Evolutionary conservation across 2,329 filamentous ascomycete species (phyloP), one percentile per base, ranked within the genome.

Genomic region (Botrytis squamosa): DNA sequence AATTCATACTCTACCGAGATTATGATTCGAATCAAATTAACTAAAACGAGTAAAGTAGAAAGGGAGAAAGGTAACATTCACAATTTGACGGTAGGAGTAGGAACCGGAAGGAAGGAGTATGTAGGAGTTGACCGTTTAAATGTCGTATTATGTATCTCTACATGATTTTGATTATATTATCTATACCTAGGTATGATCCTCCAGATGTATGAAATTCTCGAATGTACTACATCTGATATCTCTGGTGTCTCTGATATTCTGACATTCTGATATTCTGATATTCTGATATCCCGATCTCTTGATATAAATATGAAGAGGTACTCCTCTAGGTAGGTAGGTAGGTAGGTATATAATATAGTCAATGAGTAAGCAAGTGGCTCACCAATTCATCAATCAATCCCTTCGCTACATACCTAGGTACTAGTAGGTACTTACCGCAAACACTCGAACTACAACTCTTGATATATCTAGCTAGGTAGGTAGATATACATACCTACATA

Each of bases 291-390:
- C 33, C 4, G 33, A 33, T 33, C 3, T 33, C 33, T 4, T 33
- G 33, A 33, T 33, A 29, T 22, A 46, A 5, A 22, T 22, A 8
- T 20, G 18, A 20, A 44, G 42, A 46, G 20, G 7, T 46, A 44
- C 18, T 44, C 7, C 42, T 44, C 42, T 29, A 29, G 29, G 29
- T 29, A 29, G 29, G 2, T 29, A 29, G 29, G 29, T 29, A 29
- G 29, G 29, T 29, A 29, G 29, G 10, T 49, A 52, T 2, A 52
- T 52, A 14, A 52, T 25, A 52, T 52, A 52, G 12, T n/a, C 49
- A 29, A 57, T 66, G 64, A 49, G 44, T 66, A 66, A 66, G 64
- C 44, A 66, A n/a, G 42, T 42, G 63, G n/a, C 42, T 46, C 29
- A 44, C 40, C 16, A 29, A 46, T 65, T n/a, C 40, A 46, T 46